Conservation (phyloP, 1,139 yeast species). For the Yamadazyma conglobata region DNA sequence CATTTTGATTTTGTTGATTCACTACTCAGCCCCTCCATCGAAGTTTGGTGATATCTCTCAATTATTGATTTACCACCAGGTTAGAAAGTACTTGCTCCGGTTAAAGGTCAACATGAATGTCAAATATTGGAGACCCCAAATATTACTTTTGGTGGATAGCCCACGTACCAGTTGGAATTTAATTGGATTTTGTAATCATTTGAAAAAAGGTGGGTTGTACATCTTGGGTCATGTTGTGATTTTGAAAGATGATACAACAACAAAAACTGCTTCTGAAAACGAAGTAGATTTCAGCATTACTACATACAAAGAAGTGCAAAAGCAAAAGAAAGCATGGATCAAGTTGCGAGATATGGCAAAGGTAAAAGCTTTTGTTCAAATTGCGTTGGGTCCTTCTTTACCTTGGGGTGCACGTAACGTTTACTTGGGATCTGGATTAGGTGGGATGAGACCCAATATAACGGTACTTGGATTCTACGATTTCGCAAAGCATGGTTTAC, state of each 20-base stretch:
- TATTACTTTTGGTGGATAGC: conserved; percentile 78
- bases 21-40: conserved; percentile 88
- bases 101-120: conserved; percentile 84
- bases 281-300: conserved; percentile 27
- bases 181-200: conserved; percentile 88
- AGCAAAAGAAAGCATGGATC: conserved; percentile 78
- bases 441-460: conserved; percentile 96
- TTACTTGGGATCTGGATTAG: conserved; percentile 86
- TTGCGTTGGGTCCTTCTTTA: conserved; percentile 80
- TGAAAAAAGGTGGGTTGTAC: conserved; percentile 92
- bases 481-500: conserved; percentile 40
- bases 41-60: conserved; percentile 98
- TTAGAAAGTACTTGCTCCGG: conserved; percentile 78
- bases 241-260: conserved; percentile 40
- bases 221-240: conserved; percentile 88
- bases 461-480: conserved; percentile 89
- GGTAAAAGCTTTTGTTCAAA: conserved; percentile 90
- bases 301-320: conserved; percentile 59
- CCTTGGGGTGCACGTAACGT: conserved; percentile 98
- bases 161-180: conserved; percentile 90
- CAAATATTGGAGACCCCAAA: conserved; percentile 97
- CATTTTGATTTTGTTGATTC: conserved; percentile 70
- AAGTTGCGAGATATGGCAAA: conserved; percentile 72
- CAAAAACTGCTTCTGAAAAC: conserved; percentile 15
- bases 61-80: conserved; percentile 90